These are phyloP conservation scores for Macrocybe gigantea DNA, from an alignment of 768 basidiomycete species.

Conservation along the genomic window DNA sequence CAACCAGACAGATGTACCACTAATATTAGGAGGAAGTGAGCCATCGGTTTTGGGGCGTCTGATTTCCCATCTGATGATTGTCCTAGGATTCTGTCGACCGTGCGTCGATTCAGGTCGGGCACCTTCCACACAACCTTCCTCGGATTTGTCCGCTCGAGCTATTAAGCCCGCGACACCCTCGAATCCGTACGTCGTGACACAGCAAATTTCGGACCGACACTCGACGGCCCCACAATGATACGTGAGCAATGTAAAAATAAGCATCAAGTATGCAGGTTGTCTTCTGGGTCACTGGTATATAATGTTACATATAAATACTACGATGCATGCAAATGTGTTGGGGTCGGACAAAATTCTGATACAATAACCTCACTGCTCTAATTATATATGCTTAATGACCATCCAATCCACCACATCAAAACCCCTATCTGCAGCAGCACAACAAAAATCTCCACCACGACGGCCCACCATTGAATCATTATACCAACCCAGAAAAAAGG, in stretches of 20 bases:
- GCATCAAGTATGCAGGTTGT: neutral
- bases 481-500: conserved; percentile 63
- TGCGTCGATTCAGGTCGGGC: conserved; percentile 55
- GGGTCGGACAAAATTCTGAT: neutral
- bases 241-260: too few species aligned
- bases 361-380: conserved; percentile 14
- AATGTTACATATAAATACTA: conserved; percentile 4
- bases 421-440: conserved; percentile 55
- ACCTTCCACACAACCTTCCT: conserved; percentile 5
- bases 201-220: too few species aligned
- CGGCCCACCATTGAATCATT: conserved; percentile 62
- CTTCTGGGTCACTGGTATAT: neutral
- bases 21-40: conserved; percentile 74
- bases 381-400: conserved; percentile 49
- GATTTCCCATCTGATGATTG: neutral
- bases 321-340: neutral
- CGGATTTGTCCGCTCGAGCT: conserved; percentile 2
- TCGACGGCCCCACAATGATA: neutral
- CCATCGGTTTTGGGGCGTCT: conserved; percentile 6
- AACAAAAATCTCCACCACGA: conserved; percentile 51
- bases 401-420: conserved; percentile 71
- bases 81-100: conserved; percentile 60
- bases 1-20: conserved; percentile 62
- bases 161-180: neutral
- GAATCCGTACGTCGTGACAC: neutral